Conservation (phyloP, 2,329 filamentous ascomycete species). For the Neoascochyta sp. region DNA sequence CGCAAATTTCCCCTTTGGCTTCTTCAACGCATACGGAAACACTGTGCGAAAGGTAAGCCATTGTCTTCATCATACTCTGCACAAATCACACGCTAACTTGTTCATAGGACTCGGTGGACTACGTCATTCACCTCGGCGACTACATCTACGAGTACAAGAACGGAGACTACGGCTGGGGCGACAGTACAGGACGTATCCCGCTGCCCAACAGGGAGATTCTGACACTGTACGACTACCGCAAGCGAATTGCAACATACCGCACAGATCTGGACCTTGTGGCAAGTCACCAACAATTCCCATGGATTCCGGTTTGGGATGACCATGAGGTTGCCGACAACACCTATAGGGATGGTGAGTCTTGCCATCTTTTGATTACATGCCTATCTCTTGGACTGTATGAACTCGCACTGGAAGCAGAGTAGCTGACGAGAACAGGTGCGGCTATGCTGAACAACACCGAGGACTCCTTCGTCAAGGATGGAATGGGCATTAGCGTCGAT, state of each 20-base stretch:
- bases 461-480: slow-evolving; percentile 39
- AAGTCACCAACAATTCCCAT: slow-evolving; percentile 41
- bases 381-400: neutral
- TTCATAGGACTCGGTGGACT: slow-evolving; percentile 36
- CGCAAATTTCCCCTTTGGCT: slow-evolving; percentile 50
- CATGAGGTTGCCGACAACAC: slow-evolving; percentile 43
- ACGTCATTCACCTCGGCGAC: slow-evolving; percentile 42
- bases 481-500: slow-evolving; percentile 39
- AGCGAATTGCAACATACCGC: slow-evolving; percentile 39
- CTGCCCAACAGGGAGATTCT: slow-evolving; percentile 39
- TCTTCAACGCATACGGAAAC: slow-evolving; percentile 49
- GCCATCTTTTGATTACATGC: slow-evolving; percentile 41
- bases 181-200: slow-evolving; percentile 30
- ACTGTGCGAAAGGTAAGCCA: slow-evolving; percentile 40
- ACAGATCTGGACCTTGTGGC: slow-evolving; percentile 42
- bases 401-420: slow-evolving; percentile 23
- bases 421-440: slow-evolving; percentile 21
- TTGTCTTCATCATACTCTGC: neutral
- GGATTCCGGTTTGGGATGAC: slow-evolving; percentile 49
- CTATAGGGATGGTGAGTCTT: slow-evolving; percentile 33
- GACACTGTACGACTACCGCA: slow-evolving; percentile 45
- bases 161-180: slow-evolving; percentile 36
- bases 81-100: neutral
- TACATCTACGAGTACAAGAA: slow-evolving; percentile 45
- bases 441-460: slow-evolving; percentile 44